These are phyloP conservation scores for Candida qinlingensis DNA, from an alignment of 805 yeast species.

Conservation along the genomic window DNA sequence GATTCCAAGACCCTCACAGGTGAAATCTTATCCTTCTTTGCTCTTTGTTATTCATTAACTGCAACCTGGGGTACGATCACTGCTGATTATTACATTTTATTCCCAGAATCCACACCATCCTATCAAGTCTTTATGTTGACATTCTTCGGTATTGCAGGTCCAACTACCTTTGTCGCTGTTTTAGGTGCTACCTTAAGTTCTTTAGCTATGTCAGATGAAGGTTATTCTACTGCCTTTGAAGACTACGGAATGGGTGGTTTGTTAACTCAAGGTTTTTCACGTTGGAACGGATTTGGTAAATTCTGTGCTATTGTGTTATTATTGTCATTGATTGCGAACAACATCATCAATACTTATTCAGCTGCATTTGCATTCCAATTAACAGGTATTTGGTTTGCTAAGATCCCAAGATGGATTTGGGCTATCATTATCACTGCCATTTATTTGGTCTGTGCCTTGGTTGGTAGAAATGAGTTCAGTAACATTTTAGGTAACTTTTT, in stretches of 20 bases:
- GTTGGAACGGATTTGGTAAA: conserved; percentile 76
- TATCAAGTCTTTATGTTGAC: conserved; percentile 53
- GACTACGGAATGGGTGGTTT: conserved; percentile 72
- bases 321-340: conserved; percentile 75
- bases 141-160: conserved; percentile 58
- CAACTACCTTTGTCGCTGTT: conserved; percentile 72
- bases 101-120: conserved; percentile 67
- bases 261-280: conserved; percentile 53
- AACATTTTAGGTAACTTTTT: conserved; percentile 72
- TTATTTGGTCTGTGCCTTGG: conserved; percentile 66
- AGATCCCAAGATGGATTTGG: conserved; percentile 76
- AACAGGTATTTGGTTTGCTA: conserved; percentile 46
- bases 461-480: conserved; percentile 68
- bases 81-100: conserved; percentile 74
- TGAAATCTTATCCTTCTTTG: conserved; percentile 66
- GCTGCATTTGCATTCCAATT: conserved; percentile 77
- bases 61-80: conserved; percentile 89
- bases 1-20: conserved; percentile 46
- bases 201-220: conserved; percentile 50
- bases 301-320: conserved; percentile 65
- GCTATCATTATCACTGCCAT: conserved; percentile 56
- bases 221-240: conserved; percentile 55
- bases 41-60: conserved; percentile 71
- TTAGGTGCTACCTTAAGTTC: conserved; percentile 68
- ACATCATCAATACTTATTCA: conserved; percentile 75